Evolutionary conservation across 352 stramenopile genomes (phyloP), one percentile per base, ranked within the genome.

Genomic region (Phytophthora tentaculata): DNA sequence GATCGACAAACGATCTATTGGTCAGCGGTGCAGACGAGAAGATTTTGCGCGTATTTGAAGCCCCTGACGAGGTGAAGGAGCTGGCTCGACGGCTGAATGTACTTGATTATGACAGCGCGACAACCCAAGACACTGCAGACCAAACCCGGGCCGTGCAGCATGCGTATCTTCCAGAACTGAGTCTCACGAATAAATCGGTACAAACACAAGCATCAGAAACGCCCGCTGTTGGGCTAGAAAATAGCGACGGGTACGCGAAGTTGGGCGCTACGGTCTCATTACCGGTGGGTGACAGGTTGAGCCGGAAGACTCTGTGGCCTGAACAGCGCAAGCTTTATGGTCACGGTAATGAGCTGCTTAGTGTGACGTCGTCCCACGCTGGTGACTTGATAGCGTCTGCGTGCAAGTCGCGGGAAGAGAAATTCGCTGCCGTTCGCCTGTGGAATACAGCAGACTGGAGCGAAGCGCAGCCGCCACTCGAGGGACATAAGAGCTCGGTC

Each of bases 1-100:
- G 6, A 17, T 10, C 16, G 44, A 48, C 37, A 76, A 86, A 66
- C 20, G 75, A 87, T 14, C 68, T 77, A 10, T 92, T 92, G 48
- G 84, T 95, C 9, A 91, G 84, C 24, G 86, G 86, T n/a, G 84
- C 86, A 0, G 86, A 93, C 52, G 86, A 95, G 54, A 94, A 95
- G 64, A 91, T 95, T 61, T 54, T 95, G n/a, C 83, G 86, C 3
- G 78, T 91, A 2, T 91, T 92, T 41, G 76, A 89, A 55, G 83
- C 81, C n/a, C 84, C 84, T 7, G 67, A 88, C 22, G 68, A 81
- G 59, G 56, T 90, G 14, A 76, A 79, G 20, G 26, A 56, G 5
- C 69, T 86, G 2, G 73, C 80, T 12, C 16, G 43, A 14, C 66
- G 56, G 17, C 67, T 84, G 19, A 63, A 82, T 3, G 28, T 17